Evolutionary conservation across 139 green algal species (phyloP), one percentile per base, ranked within the genome.

Genomic region (Picochlorum sp.): DNA sequence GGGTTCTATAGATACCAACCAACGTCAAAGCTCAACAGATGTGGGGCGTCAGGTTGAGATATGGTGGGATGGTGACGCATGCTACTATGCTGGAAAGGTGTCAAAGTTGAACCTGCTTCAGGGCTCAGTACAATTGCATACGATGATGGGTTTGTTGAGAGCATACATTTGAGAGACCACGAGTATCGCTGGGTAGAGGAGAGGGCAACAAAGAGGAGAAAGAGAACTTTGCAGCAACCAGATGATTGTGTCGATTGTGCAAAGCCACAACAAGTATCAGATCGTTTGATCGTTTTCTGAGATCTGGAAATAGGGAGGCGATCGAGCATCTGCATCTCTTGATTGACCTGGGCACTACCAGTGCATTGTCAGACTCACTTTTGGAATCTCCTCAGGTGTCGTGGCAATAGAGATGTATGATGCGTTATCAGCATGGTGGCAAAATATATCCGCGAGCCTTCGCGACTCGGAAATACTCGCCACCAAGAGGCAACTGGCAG

Each of bases 71-170:
- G 81, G 47, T 0, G 88, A 95, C 63, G 61, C 57, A 37, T 61
- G 73, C 14, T 92, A 78, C 59, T 93, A 90, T 69, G 50, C 71
- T 3, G 88, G 81, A 57, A 88, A 74, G 13, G 68, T 95, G 13
- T 65, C 80, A 1, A 77, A 67, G 13, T 95, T 80, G 73, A 62
- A 45, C 18, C 70, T 9, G 59, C 28, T 24, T 76, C 58, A 13
- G 52, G 77, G 55, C 81, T 77, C 37, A 83, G 90, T 71, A 80
- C 75, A 11, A 73, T 93, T 45, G 68, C 82, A 61, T 91, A 91
- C 57, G 86, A 91, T 65, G 84, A 90, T 59, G 79, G 80, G 2
- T 83, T 85, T 49, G 61, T 62, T 23, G 83, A 90, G 74, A 71
- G 77, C n/a, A 28, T 91, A 9, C 59, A 63, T 41, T 71, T 85